A percentile compares a stretch with the other conserved stretches of the same genome.
Conservation (phyloP, 352 stramenopile species). For the Vaucheria bursata region DNA sequence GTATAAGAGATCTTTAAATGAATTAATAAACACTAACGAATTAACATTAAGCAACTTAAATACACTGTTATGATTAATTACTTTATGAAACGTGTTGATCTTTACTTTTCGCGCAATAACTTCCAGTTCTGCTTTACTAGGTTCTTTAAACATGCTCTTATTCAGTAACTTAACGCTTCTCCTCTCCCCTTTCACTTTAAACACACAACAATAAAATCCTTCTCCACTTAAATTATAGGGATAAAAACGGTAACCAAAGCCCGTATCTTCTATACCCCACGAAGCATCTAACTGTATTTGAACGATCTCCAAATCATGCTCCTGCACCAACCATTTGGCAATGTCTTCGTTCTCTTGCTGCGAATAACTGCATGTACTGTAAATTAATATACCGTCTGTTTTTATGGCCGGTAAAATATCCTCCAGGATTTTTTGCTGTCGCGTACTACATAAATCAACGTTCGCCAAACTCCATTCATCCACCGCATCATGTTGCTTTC, state of each 20-base stretch:
- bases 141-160: not conserved
- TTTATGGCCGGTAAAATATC: not conserved
- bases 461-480: not conserved
- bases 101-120: not conserved
- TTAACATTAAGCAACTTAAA: not conserved
- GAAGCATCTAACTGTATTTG: not conserved
- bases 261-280: not conserved
- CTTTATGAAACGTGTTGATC: not conserved
- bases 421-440: not conserved
- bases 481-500: not conserved
- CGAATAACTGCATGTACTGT: not conserved
- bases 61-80: not conserved
- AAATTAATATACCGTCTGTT: not conserved
- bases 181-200: too few relatives aligned
- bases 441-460: not conserved
- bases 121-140: not conserved
- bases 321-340: not conserved
- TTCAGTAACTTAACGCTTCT: not conserved
- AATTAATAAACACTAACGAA: not conserved
- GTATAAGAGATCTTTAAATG: not conserved
- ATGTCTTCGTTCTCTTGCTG: not conserved
- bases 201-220: not conserved
- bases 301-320: not conserved
- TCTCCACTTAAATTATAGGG: not conserved
- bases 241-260: not conserved